These are phyloP conservation scores for Exophiala bonariae DNA, from an alignment of 2,329 filamentous ascomycete species.

Conservation along the genomic window DNA sequence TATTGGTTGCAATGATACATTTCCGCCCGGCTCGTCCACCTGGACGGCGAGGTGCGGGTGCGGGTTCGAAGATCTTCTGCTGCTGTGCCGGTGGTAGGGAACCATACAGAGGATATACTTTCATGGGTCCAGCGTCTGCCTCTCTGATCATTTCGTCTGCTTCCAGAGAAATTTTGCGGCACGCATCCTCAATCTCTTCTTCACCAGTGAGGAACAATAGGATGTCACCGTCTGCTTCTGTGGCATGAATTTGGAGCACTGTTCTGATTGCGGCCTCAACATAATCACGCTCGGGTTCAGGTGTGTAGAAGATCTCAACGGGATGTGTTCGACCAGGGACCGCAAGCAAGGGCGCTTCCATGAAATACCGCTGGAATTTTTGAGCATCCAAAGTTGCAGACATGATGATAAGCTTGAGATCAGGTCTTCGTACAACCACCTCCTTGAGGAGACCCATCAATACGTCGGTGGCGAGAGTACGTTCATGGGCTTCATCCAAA, in stretches of 20 bases:
- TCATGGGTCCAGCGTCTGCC: slow-evolving; percentile 84
- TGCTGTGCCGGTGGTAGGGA: slow-evolving; percentile 89
- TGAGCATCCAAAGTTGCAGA: slow-evolving; percentile 95
- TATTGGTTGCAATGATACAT: slow-evolving; percentile 92
- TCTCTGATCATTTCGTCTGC: slow-evolving; percentile 89
- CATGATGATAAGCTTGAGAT: slow-evolving; percentile 99
- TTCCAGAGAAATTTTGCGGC: slow-evolving; percentile 86
- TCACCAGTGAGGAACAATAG: slow-evolving; percentile 94
- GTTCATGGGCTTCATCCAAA: slow-evolving; percentile 96
- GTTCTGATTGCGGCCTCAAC: slow-evolving; percentile 93
- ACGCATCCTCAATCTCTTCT: slow-evolving; percentile 97
- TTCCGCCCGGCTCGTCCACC: slow-evolving; percentile 90
- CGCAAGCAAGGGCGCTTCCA: slow-evolving; percentile 86
- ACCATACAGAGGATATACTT: slow-evolving; percentile 91
- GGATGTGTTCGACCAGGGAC: slow-evolving; percentile 94
- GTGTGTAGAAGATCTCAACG: slow-evolving; percentile 98
- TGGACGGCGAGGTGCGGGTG: slow-evolving; percentile 69
- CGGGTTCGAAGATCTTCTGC: slow-evolving; percentile 90
- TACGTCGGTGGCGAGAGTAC: slow-evolving; percentile 95
- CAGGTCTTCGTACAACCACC: slow-evolving; percentile 74
- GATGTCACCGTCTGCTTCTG: slow-evolving; percentile 88
- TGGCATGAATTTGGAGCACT: slow-evolving; percentile 93
- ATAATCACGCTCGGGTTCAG: slow-evolving; percentile 93
- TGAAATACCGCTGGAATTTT: slow-evolving; percentile 98
- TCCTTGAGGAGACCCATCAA: slow-evolving; percentile 96